Percentiles rank a stretch among this genome's conserved stretches.
These are phyloP conservation scores for Lasiosphaeria hispida DNA, from an alignment of 495 filamentous ascomycete genomes.

Conservation along the genomic window DNA sequence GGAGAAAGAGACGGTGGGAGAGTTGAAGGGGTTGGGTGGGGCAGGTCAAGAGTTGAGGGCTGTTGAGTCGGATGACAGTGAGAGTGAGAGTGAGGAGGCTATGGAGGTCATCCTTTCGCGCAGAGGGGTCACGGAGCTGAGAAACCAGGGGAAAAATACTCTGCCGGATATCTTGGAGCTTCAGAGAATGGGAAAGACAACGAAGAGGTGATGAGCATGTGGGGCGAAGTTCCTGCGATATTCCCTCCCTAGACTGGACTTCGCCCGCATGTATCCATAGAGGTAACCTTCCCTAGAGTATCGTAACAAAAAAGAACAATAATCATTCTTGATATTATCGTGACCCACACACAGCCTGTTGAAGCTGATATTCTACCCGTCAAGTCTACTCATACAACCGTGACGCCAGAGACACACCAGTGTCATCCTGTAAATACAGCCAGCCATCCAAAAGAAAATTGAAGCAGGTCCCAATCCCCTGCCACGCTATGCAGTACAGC, in stretches of 20 bases:
- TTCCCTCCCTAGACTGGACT: not conserved
- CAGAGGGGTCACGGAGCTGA: too few species aligned
- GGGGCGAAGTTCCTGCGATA: not conserved
- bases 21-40: not conserved
- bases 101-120: too few species aligned
- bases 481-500: not conserved
- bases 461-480: not conserved
- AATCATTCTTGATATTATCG: not conserved
- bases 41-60: not conserved
- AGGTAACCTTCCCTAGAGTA: not conserved
- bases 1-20: too few species aligned
- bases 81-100: not conserved
- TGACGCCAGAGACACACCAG: slow-evolving; percentile 7
- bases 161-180: not conserved
- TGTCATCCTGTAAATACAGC: not conserved
- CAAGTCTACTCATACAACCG: slow-evolving; percentile 9
- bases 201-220: not conserved
- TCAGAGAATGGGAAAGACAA: not conserved
- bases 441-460: not conserved
- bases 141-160: not conserved
- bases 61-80: not conserved
- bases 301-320: not conserved
- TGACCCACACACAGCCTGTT: not conserved
- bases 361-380: not conserved
- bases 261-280: not conserved